phyloP scores from a whole-genome alignment of 805 yeast species.

The Vanderwaltozyma verrucispora region DNA sequence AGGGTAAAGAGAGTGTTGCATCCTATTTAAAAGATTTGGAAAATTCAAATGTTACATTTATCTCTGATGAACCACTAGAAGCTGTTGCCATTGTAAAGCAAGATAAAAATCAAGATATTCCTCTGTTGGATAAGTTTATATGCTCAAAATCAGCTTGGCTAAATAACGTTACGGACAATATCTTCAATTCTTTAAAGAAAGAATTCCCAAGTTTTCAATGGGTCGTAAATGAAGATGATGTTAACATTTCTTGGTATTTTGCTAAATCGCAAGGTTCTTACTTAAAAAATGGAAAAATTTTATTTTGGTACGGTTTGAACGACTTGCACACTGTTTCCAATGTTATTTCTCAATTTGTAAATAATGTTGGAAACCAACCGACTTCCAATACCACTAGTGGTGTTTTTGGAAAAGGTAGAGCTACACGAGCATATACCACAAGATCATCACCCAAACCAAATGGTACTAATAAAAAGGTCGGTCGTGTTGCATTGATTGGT shows the following conservation, averaged over 20 bases:
- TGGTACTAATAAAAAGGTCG: conserved; percentile 49
- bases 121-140: conserved; percentile 74
- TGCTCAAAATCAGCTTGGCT: conserved; percentile 92
- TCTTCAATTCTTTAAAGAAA: conserved; percentile 69
- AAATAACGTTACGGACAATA: conserved; percentile 91
- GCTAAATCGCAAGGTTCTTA: conserved; percentile 90
- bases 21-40: conserved; percentile 69
- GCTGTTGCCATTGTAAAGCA: conserved; percentile 78
- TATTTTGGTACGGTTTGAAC: conserved; percentile 89
- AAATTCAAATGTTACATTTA: conserved; percentile 52
- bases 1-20: conserved; percentile 68
- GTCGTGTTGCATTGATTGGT: conserved; percentile 88
- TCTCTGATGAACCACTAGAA: conserved; percentile 93
- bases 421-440: conserved; percentile 46
- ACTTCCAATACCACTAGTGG: conserved; percentile 18
- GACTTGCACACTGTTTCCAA: conserved; percentile 51
- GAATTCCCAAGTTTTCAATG: conserved; percentile 72
- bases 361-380: conserved; percentile 2
- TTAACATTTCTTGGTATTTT: conserved; percentile 86
- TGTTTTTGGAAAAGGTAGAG: conserved; percentile 37
- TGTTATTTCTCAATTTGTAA: conserved; percentile 48
- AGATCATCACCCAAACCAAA: conserved; percentile 48
- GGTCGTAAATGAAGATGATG: conserved; percentile 84
- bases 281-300: conserved; percentile 74
- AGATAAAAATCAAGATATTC: conserved; percentile 31